Percentiles rank a stretch among this genome's conserved stretches.
phyloP scores from a whole-genome alignment of 129 eudicot genomes.

The Helianthus annuus region HanXRQr2.0-SUNRISE NC_035437.2:11126446-11126945 shows the following conservation, averaged over 20 bases:
- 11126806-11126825: constrained; percentile 85
- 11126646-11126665: constrained; percentile 72
- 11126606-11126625: constrained; percentile 87
- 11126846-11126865: constrained; percentile 10
- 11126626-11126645: constrained; percentile 89
- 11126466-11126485: not conserved
- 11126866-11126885: not conserved
- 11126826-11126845: constrained; percentile 58
- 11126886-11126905: not conserved
- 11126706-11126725: not conserved
- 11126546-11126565: constrained; percentile 81
- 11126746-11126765: constrained; percentile 49
- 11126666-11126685: not conserved
- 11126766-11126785: constrained; percentile 67
- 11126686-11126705: constrained; percentile 4
- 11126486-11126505: not conserved
- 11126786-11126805: constrained; percentile 60
- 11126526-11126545: constrained; percentile 65
- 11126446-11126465: constrained; percentile 54
- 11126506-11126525: not conserved
- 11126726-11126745: constrained; percentile 57
- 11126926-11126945: constrained; percentile 14
- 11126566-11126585: constrained; percentile 98
- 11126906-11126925: not conserved
- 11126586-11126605: constrained; percentile 85